These are phyloP conservation scores for Sphagnum fallax DNA, from an alignment of 228 moss, liverwort and hornwort species.

Conservation along the genomic window DNA sequence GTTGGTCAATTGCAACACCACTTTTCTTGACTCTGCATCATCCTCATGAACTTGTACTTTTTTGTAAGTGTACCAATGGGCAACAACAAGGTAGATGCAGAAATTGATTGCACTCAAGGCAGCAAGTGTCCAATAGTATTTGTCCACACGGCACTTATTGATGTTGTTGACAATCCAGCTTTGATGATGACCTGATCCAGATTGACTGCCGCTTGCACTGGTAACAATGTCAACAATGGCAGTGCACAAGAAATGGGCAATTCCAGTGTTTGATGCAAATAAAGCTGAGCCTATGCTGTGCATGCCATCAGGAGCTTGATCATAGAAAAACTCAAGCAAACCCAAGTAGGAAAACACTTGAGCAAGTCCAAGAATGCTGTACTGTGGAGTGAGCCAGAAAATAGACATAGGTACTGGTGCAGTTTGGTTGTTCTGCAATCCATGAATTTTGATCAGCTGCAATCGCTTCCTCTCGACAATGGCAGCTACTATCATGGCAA, in stretches of 20 bases:
- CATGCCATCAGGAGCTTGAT: constrained; percentile 60
- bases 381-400: constrained; percentile 66
- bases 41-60: background rate
- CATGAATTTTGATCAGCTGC: constrained; percentile 14
- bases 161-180: constrained; percentile 20
- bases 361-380: constrained; percentile 54
- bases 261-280: constrained; percentile 47
- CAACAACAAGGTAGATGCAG: constrained; percentile 7
- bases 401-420: constrained; percentile 30
- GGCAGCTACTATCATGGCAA: constrained; percentile 62
- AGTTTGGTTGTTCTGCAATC: constrained; percentile 21
- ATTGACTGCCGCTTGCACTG: background rate
- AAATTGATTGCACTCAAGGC: constrained; percentile 7
- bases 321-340: constrained; percentile 68
- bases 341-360: constrained; percentile 62
- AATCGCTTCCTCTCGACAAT: constrained; percentile 49
- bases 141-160: constrained; percentile 16
- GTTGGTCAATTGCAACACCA: too few species aligned
- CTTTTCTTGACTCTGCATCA: too few species aligned
- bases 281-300: constrained; percentile 65
- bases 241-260: constrained; percentile 51
- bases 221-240: constrained; percentile 28
- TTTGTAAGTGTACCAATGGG: constrained; percentile 11
- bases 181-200: background rate
- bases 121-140: constrained; percentile 15